Base-by-base conservation (phyloP, 176 grass and related monocot species). In the Poa pratensis region DNA sequence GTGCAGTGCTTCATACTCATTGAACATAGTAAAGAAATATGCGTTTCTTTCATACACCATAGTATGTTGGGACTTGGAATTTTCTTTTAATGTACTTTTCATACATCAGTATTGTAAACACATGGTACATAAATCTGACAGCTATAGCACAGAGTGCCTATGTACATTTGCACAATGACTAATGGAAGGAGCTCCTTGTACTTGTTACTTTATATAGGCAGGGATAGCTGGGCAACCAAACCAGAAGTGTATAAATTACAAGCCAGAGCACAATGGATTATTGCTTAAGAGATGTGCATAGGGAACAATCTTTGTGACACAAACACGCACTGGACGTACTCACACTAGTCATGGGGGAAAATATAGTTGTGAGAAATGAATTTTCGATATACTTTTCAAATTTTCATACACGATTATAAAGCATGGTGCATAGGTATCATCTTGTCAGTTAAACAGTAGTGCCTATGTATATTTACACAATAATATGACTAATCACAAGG, bases 181-280 rank as follows among this genome's bases (percentile, higher is more conserved):
- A 42, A 67, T 23, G 20, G 23, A 22, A 76, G 62, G 50, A 77
- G 20, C 82, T 45, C 19, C 20, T 42, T 8, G 14, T 45, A 19
- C 9, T 24, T 16, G 34, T 40, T 67, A 71, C 46, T 35, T 48
- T 35, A 27, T 30, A 62, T 35, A 81, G 37, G 13, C 19, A 58
- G 32, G 34, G 23, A 43, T 3, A 67, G 15, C 7, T 85, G 23
- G 8, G 18, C 27, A 58, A 75, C 4, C 20, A 40, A 89, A 63
- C 55, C 30, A 34, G 40, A 85, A 77, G 60, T 61, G 78, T 26
- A 26, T 60, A 85, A 14, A 76, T 55, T 66, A 19, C 53, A 73
- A 50, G 53, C 12, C 15, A 80, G 40, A 85, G 22, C 32, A 53
- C 32, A 46, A 74, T 46, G 45, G 50, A 84, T 24, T 49, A 23